Evolutionary conservation across 805 yeast species (phyloP).

Genomic region (Candida coquimbonensis): DNA sequence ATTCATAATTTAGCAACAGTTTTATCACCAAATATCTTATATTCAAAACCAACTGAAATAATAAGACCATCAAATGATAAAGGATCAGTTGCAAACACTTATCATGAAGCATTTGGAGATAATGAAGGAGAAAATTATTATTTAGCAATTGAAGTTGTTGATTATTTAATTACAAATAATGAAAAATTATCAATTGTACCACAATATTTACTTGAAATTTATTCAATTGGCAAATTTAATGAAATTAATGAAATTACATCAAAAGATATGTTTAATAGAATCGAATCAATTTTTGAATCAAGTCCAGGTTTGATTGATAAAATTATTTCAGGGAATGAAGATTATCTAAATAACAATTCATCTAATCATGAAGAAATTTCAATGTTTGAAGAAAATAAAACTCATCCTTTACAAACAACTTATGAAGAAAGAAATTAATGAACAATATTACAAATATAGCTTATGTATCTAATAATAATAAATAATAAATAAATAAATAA

Average conservation of each 20-base stretch:
- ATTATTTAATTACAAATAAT: conserved; percentile 72
- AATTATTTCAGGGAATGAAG: neutral
- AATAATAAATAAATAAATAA: neutral
- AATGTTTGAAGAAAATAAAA: conserved; percentile 12
- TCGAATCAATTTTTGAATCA: conserved; percentile 24
- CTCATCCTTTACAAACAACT: conserved; percentile 8
- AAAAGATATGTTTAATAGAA: conserved; percentile 33
- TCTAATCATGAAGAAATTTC: conserved; percentile 1
- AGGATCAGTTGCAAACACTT: conserved; percentile 24
- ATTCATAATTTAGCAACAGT: conserved; percentile 93
- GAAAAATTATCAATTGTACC: conserved; percentile 80
- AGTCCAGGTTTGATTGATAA: conserved; percentile 18
- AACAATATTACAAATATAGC: neutral
- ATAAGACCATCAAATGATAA: conserved; percentile 20
- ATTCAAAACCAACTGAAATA: conserved; percentile 39
- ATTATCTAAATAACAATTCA: neutral
- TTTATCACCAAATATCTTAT: conserved; percentile 84
- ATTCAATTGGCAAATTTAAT: conserved; percentile 17
- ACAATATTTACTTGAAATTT: conserved; percentile 32
- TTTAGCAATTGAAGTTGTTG: conserved; percentile 85
- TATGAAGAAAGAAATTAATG: conserved; percentile 7
- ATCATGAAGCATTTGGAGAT: conserved; percentile 32
- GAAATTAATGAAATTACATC: conserved; percentile 23
- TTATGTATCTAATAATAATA: neutral
- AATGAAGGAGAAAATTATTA: conserved; percentile 66